Evolutionary conservation across 352 stramenopile species (phyloP).

Genomic region (Globisporangium nodosum): DNA sequence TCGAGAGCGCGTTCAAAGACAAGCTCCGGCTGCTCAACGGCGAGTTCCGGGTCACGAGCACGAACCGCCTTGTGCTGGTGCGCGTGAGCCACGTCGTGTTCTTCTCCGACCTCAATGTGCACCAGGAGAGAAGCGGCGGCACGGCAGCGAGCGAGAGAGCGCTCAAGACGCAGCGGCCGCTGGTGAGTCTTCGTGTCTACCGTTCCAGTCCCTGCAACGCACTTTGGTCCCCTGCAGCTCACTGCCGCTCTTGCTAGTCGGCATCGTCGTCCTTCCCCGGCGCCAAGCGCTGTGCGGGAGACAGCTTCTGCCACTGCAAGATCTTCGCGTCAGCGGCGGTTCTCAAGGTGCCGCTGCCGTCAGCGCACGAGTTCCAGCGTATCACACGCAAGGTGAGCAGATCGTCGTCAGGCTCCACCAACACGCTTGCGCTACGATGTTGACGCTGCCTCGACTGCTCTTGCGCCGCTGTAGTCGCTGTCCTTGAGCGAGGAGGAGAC

Average conservation of each 20-base stretch:
- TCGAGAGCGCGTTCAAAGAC: constrained; percentile 37
- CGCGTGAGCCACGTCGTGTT: constrained; percentile 52
- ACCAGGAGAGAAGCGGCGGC: not conserved
- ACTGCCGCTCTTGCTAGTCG: not conserved
- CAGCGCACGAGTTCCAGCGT: constrained; percentile 32
- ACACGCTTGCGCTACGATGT: not conserved
- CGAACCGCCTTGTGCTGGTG: constrained; percentile 46
- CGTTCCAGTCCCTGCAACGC: not conserved
- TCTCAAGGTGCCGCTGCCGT: constrained; percentile 15
- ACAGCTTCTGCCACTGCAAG: constrained; percentile 45
- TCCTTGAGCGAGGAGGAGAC: constrained; percentile 54
- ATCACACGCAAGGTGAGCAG: constrained; percentile 50
- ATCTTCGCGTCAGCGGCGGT: constrained; percentile 18
- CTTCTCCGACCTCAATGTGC: constrained; percentile 37
- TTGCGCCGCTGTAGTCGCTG: constrained; percentile 30
- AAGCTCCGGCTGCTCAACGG: constrained; percentile 38
- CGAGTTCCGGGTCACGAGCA: constrained; percentile 55
- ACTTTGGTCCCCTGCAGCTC: not conserved
- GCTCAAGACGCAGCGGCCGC: constrained; percentile 10
- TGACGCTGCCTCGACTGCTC: not conserved
- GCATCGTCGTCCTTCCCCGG: constrained; percentile 9
- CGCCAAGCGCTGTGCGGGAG: constrained; percentile 30
- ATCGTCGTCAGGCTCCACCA: not conserved
- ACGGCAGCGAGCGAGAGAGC: not conserved
- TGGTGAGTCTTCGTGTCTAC: constrained; percentile 3